Conservation (phyloP, 495 filamentous ascomycete species). For the Lindgomyces ingoldianus region DNA sequence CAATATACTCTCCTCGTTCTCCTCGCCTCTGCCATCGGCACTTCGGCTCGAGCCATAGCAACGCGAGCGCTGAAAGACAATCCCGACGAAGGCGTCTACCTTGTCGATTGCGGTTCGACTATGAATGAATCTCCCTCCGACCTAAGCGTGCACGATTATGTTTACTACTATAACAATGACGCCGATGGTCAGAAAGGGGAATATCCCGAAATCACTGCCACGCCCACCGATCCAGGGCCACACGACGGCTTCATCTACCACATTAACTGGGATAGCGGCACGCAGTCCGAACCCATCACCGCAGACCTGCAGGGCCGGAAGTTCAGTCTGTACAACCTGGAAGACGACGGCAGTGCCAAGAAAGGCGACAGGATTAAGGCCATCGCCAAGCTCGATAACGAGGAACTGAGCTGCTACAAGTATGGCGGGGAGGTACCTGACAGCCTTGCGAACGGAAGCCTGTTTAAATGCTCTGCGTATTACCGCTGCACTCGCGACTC, state of each 20-base stretch:
- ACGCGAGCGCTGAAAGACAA: not conserved
- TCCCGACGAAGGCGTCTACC: not conserved
- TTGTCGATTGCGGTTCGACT: not conserved
- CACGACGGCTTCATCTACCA: not conserved
- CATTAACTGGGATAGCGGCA: not conserved
- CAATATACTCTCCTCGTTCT: not conserved
- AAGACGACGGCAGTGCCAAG: not conserved
- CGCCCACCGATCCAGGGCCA: not conserved
- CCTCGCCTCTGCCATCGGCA: not conserved
- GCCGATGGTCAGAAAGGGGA: not conserved
- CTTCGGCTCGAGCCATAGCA: not conserved
- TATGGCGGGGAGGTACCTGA: not conserved
- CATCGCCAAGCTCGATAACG: not conserved
- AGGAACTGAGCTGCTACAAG: not conserved
- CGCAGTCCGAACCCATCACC: not conserved
- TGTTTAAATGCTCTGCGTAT: not conserved
- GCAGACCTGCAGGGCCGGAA: not conserved
- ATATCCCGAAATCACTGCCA: not conserved
- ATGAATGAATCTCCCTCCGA: not conserved
- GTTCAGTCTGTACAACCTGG: not conserved
- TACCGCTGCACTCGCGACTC: not conserved
- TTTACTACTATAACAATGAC: not conserved
- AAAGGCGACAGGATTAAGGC: not conserved
- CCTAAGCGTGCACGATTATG: not conserved
- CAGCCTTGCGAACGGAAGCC: not conserved